Percentiles rank a stretch among this genome's conserved stretches.
Conservation (phyloP, 805 yeast species). For the Candida dendrica region DNA sequence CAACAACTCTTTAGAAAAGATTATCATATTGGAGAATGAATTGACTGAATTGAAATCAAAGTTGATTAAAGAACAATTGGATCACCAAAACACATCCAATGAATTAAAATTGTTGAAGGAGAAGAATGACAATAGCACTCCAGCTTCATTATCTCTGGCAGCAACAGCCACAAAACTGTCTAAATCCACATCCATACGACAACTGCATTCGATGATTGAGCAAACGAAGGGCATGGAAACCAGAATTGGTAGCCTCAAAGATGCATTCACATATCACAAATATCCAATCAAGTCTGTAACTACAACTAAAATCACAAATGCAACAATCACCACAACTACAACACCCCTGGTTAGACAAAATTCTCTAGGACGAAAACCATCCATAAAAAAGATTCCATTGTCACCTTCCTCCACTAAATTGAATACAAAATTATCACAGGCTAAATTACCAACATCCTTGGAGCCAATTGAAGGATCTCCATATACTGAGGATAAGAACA, state of each 20-base stretch:
- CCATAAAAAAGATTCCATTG: conserved; percentile 11
- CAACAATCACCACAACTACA: conserved; percentile 16
- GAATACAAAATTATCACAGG: conserved; percentile 12
- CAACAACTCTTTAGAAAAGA: conserved; percentile 27
- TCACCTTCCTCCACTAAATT: conserved; percentile 20
- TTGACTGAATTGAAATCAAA: conserved; percentile 22
- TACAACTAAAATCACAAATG: conserved; percentile 14
- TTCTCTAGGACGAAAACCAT: neutral
- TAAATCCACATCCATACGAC: conserved; percentile 22
- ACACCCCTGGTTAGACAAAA: conserved; percentile 7
- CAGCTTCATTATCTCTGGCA: conserved; percentile 1
- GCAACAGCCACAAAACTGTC: conserved; percentile 8
- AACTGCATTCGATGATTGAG: conserved; percentile 22
- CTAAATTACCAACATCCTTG: conserved; percentile 3
- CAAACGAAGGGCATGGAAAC: conserved; percentile 22
- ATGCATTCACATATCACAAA: conserved; percentile 11
- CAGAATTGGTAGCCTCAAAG: conserved; percentile 20
- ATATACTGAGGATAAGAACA: no score
- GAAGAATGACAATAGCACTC: neutral
- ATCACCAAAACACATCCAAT: conserved; percentile 21
- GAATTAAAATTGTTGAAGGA: conserved; percentile 13
- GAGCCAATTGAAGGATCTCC: conserved; percentile 20
- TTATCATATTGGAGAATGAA: conserved; percentile 33
- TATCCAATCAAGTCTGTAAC: conserved; percentile 6
- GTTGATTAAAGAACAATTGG: conserved; percentile 17